These are phyloP conservation scores for Leonotis leonurus DNA, from an alignment of 257 asterid genomes.

Conservation along the genomic window DNA sequence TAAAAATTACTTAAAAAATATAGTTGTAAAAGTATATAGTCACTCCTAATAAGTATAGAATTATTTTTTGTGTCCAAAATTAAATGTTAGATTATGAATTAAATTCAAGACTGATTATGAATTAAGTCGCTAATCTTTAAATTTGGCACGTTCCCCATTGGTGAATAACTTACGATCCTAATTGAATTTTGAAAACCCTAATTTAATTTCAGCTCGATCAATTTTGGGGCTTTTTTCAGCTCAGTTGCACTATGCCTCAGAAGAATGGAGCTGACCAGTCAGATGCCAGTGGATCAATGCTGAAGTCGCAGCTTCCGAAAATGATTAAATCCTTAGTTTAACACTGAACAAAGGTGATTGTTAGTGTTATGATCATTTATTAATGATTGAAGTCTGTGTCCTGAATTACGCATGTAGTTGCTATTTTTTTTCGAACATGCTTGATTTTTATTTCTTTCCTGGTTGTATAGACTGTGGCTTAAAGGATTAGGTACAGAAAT, in stretches of 20 bases:
- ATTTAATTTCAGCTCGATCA: slow-evolving; percentile 33
- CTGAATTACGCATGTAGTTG: neutral
- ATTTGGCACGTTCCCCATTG: neutral
- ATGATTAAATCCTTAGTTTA: slow-evolving; percentile 56
- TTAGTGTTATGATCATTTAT: neutral
- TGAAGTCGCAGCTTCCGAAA: slow-evolving; percentile 47
- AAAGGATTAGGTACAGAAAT: slow-evolving; percentile 75
- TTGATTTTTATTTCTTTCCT: no score
- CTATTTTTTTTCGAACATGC: neutral
- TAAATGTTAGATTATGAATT: no score
- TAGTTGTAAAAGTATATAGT: no score
- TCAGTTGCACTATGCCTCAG: slow-evolving; percentile 43
- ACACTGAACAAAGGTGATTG: slow-evolving; percentile 44
- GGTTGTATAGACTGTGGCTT: slow-evolving; percentile 36
- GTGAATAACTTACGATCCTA: neutral
- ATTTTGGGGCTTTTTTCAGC: slow-evolving; percentile 1
- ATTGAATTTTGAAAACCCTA: slow-evolving; percentile 38
- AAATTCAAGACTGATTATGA: no score
- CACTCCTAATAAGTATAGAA: no score
- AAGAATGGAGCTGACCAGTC: slow-evolving; percentile 49
- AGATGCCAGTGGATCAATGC: slow-evolving; percentile 35
- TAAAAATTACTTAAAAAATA: no score
- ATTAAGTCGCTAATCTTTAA: neutral
- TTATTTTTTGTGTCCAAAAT: no score
- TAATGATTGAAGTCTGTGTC: neutral